Evolutionary conservation across 1,139 yeast genomes (phyloP), one percentile per base, ranked within the genome.

Genomic region (Candida tetrigidarum): DNA sequence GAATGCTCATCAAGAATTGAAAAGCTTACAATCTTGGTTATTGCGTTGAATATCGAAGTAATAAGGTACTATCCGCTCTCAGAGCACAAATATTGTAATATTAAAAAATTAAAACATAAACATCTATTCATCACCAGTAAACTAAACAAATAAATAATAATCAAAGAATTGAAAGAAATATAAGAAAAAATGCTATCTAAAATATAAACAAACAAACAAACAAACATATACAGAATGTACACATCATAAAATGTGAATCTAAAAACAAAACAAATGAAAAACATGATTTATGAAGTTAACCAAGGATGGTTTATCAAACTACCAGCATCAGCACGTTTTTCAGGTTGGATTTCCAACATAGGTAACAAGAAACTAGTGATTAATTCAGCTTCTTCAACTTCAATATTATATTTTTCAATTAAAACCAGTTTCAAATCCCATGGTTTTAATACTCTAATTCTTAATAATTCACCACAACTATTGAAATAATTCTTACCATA

Each of bases 241-340:
- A 11, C 28, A 25, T 25, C 14, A 14, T 8, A 12, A 14, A 28
- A 28, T 28, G 12, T 14, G 4, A 14, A 28, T 14, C 12, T 28
- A 12, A 12, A 15, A n/a, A n/a, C n/a, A n/a, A n/a, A n/a, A n/a
- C n/a, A n/a, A n/a, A n/a, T n/a, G n/a, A n/a, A n/a, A n/a, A n/a
- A n/a, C n/a, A n/a, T n/a, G 18, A 28, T 5, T 30, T 16, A 33
- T 19, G 14, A 34, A 34, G 11, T 70, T 37, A 89, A 68, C 96
- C 96, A 89, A n/a, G 78, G 78, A 58, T 87, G 95, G 53, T 84
- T 82, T 11, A 85, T 74, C 81, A 84, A 78, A 27, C 89, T 91
- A 20, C 93, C 96, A 12, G 92, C 92, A 66, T 84, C 96, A 19
- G 88, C 89, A 44, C 97, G 72, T 32, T 65, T 57, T 52, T 75